These are phyloP conservation scores for Gonapodya prolifera DNA, from an alignment of 192 early-diverging fungal species.

Conservation along the genomic window DNA sequence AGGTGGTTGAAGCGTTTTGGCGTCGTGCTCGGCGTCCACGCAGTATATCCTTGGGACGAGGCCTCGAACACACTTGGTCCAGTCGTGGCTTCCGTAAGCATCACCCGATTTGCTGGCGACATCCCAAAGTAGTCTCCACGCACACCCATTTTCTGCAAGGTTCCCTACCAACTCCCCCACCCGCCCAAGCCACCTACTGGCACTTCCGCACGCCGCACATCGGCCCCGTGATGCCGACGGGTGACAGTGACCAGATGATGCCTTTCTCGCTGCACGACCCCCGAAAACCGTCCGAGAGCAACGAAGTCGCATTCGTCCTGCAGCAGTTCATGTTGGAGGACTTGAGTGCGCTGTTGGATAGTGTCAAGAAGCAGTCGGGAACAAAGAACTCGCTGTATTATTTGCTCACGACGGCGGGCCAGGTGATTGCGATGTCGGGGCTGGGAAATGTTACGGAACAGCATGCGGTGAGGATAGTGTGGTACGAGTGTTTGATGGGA, in stretches of 20 bases:
- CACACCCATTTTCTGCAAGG: not conserved
- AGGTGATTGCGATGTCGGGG: not conserved
- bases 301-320: no score
- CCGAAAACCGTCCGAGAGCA: not conserved
- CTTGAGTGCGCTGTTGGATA: not conserved
- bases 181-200: not conserved
- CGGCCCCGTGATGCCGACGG: not conserved
- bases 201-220: not conserved
- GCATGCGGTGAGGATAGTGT: not conserved
- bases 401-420: not conserved
- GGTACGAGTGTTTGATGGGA: no score
- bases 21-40: no score
- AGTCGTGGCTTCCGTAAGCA: not conserved
- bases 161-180: not conserved
- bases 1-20: no score
- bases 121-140: not conserved
- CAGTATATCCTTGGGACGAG: not conserved
- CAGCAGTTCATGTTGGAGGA: not conserved
- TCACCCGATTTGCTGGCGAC: not conserved
- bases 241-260: not conserved
- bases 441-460: not conserved
- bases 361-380: not conserved
- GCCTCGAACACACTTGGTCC: not conserved
- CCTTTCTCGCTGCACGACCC: no score
- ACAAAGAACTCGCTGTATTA: not conserved